Base-by-base conservation (phyloP, 108 stramenopile genomes). In the Pelagomonas calceolata region DNA sequence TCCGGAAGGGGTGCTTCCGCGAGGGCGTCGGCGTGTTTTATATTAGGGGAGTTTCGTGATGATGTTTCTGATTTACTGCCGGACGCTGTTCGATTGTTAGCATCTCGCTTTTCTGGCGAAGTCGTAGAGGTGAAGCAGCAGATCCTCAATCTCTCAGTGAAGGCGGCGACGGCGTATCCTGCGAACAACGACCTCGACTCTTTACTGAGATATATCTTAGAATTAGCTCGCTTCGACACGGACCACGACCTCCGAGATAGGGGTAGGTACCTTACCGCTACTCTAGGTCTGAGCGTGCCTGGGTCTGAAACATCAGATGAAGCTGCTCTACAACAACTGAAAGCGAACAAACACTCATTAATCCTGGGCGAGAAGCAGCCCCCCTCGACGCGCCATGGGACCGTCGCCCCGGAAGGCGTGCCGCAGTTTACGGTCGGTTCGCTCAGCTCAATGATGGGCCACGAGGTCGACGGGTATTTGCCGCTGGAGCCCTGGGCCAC, bases 181-280 rank as follows among this genome's bases (percentile, higher is more conserved):
- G 51, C 51, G 51, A 12, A 60, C 51, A 3, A 12, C 7, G 0
- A 12, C 21, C 86, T 87, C 68, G 51, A 43, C 30, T 76, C 75
- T 16, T 60, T 98, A 14, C 86, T 92, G 66, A 89, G 94, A 68
- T 93, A 92, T 67, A 89, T 99, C 67, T 77, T 99, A 67, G 88
- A 97, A 30, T 81, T 98, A 84, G 94, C 91, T 32, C 84, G 93
- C 30, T 80, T 91, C 63, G 98, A 99, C 79, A 79, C 89, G 15
- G 70, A 89, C 63, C 89, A 88, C 63, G 95, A 99, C 83, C 89
- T 98, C 14, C 86, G 97, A 32, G 98, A 99, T 76, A 80, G 94
- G 68, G 95, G 95, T 0, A 80, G 98, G 36, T 85, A 93, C 70
- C 88, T 95, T 74, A 90, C 90, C 44, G 78, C 80, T 34, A 30